Base-by-base conservation (phyloP, 1,284 basidiomycete species). In the Moniliophthora roreri region DNA sequence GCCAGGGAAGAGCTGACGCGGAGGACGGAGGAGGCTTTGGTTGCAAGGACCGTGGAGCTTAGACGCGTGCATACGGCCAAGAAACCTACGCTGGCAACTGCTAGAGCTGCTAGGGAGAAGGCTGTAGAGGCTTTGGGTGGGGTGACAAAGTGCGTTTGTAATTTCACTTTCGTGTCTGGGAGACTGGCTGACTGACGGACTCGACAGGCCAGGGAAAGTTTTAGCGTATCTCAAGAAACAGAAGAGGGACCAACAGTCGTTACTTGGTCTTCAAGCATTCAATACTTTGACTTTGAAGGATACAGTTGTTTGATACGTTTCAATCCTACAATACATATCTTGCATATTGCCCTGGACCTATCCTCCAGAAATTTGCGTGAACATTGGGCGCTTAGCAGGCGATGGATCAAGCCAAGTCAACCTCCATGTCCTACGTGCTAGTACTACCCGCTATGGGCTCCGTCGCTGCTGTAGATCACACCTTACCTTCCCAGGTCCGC, bases 251-350 rank as follows among this genome's bases (percentile, higher is more conserved):
- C 28, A 32, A 11, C 6, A 32, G 28, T 32, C 28, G 28, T 11
- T 32, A 11, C 28, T 32, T 6, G 28, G 28, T 32, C 11, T 32
- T 11, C 28, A 6, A 6, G 11, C 28, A 6, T 32, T 32, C 28
- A 32, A 32, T 32, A 32, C 28, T 6, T 11, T 32, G 6, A 32
- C 28, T 32, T 6, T 11, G 11, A 32, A 32, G 28, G 39, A 85
- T n/a, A n/a, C n/a, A n/a, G n/a, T n/a, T 65, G 28, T 32, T 32
- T 32, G 11, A 32, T 32, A 32, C 28, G 28, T n/a, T n/a, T n/a
- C n/a, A n/a, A n/a, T n/a, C n/a, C n/a, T n/a, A n/a, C n/a, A n/a
- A n/a, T n/a, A n/a, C n/a, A n/a, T n/a, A n/a, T n/a, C n/a, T n/a
- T n/a, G n/a, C n/a, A n/a, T n/a, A n/a, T n/a, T n/a, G n/a, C n/a